Evolutionary conservation across 306 rosid genomes (phyloP), one percentile per base, ranked within the genome.

Genomic region (Urtica urens): DNA sequence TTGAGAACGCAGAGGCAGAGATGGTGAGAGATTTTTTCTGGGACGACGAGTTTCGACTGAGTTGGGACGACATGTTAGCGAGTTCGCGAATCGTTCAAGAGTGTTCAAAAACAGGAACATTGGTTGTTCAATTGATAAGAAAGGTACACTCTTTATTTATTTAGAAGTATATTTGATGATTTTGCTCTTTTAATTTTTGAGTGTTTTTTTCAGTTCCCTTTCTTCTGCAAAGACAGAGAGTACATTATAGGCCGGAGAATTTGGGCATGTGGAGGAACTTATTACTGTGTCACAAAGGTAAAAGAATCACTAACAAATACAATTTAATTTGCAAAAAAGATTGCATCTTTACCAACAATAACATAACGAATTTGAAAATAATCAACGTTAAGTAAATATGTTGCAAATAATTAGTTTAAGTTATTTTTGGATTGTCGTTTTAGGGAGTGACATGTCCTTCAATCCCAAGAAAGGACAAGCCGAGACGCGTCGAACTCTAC

Each of bases 1-100:
- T 56, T 45, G 79, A 77, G 62, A 75, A 77, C 55, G 73, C 76
- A 11, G 49, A 64, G 12, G 76, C 79, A 23, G 73, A 77, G 57
- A 27, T 65, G 19, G 66, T 77, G 33, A 77, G 79, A 64, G 83
- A 72, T 35, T 69, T 77, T 48, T 77, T 77, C 53, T 77, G 83
- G 83, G 83, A 77, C 62, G 83, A 77, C 55, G 79, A 68, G 21
- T 72, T 68, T 42, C 62, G 79, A 29, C 28, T 29, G 5, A 65
- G 58, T 55, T 77, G 83, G 83, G 83, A 77, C 52, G 76, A 72
- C 33, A 77, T 77, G 83, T 78, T 72, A 46, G 15, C 70, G 23
- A 44, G 39, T 51, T 42, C 71, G 21, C 26, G 46, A 28, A 72
- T 65, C 43, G 56, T 72, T 60, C 63, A 61, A 31, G 79, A 68